Base-by-base conservation (phyloP, 2,329 filamentous ascomycete species). In the Beauveria medogensis region DNA sequence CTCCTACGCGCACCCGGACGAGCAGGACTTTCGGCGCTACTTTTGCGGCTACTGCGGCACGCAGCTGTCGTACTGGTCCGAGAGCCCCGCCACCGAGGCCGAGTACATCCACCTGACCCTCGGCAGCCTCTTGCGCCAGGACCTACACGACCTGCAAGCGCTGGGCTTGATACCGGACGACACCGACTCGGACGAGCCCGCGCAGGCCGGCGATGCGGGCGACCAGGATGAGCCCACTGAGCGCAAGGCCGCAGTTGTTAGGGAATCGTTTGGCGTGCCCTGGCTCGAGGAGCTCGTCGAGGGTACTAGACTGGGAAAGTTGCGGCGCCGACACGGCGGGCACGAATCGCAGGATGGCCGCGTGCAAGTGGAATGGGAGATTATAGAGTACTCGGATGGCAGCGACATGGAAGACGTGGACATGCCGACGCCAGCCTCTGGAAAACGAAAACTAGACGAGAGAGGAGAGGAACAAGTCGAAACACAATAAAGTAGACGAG, bases 31-130 rank as follows among this genome's bases (percentile, higher is more conserved):
- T 1, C 85, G 88, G 70, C 85, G 90, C 55, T 84, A 91, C 66
- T 97, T 97, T 74, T 97, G 92, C 74, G 92, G 92, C 26, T 95
- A 89, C 76, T 96, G 92, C 72, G 92, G 92, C 57, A 96, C 92
- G 0, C 89, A 90, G 14, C 77, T 97, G 59, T 88, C 88, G 0
- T 91, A 88, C 67, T 96, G 91, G 91, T 88, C 86, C 52, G 92
- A 96, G 72, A 74, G 83, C 26, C 88, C 89, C 0, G 76, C 74
- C 1, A 79, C 79, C 56, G 90, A 94, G 70, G 87, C 88, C 14
- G 85, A 92, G 8, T 93, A 83, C 70, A 91, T 97, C 75, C 87
- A 86, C 62, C 78, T 96, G 61, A 89, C 91, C 0, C 77, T 96
- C n/a, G 90, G 90, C 5, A 93, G 88, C 66, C 77, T 97, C 58